Percentiles rank a stretch among this genome's conserved stretches.
phyloP scores from a whole-genome alignment of 2,329 filamentous ascomycete species.

The Gnomoniopsis sp. region DNA sequence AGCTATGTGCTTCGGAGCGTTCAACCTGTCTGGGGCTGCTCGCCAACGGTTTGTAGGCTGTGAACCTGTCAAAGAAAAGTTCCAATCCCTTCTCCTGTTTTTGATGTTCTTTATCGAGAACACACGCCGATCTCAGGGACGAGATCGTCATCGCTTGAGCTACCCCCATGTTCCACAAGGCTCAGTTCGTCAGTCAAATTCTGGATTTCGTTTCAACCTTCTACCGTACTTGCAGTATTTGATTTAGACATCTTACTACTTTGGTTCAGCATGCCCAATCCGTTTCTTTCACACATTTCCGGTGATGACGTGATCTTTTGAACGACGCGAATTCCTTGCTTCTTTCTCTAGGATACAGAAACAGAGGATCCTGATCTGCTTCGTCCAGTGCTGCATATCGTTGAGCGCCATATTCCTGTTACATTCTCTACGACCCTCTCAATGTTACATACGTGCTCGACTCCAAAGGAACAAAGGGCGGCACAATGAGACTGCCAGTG shows the following conservation, averaged over 20 bases:
- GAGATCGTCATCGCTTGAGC: background rate
- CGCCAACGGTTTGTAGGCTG: background rate
- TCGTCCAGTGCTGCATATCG: background rate
- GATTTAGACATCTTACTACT: slow-evolving; percentile 1
- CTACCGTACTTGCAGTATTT: background rate
- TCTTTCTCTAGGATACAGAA: too few relatives aligned
- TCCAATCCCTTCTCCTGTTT: background rate
- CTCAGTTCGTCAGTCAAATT: background rate
- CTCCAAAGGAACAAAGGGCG: background rate
- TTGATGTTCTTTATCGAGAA: background rate
- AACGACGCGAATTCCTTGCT: background rate
- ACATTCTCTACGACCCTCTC: background rate
- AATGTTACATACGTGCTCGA: background rate
- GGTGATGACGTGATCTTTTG: background rate
- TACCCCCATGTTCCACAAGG: background rate
- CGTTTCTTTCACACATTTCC: background rate
- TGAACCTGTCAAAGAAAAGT: background rate
- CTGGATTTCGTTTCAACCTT: background rate
- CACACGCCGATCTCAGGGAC: background rate
- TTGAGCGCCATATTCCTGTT: background rate
- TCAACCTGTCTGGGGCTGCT: background rate
- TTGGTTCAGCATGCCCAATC: background rate
- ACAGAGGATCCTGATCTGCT: background rate
- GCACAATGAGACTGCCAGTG: slow-evolving; percentile 8
- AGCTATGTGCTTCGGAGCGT: background rate